phyloP scores from a whole-genome alignment of 768 basidiomycete species.

The Mycena chlorophos region DNA sequence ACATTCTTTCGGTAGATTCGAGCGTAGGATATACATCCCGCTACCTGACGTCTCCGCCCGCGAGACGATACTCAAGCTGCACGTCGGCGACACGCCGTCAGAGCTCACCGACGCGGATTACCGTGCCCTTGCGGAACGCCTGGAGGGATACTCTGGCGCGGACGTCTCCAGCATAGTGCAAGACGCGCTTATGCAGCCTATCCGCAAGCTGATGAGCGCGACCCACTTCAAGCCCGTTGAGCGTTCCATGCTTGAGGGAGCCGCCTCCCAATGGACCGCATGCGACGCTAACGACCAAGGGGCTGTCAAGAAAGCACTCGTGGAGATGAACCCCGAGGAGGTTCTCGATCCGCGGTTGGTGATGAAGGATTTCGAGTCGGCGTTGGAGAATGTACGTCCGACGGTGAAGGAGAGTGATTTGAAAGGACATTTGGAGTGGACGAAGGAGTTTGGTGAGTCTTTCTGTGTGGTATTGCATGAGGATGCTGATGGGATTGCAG shows the following conservation, averaged over 20 bases:
- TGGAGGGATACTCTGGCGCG: slow-evolving; percentile 78
- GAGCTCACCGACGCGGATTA: slow-evolving; percentile 64
- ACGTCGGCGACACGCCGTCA: slow-evolving; percentile 76
- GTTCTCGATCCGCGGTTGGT: slow-evolving; percentile 67
- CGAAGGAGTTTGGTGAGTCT: slow-evolving; percentile 54
- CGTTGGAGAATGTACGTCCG: slow-evolving; percentile 62
- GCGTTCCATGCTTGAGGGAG: slow-evolving; percentile 7
- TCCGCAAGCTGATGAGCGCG: slow-evolving; percentile 78
- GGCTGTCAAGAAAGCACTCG: slow-evolving; percentile 71
- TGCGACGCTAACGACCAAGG: slow-evolving; percentile 74
- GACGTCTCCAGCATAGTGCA: slow-evolving; percentile 78
- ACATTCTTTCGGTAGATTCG: slow-evolving; percentile 68
- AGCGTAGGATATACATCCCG: slow-evolving; percentile 82
- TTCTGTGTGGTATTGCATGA: background rate
- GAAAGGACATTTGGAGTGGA: slow-evolving; percentile 59
- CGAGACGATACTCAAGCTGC: slow-evolving; percentile 77
- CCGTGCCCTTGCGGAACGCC: slow-evolving; percentile 59
- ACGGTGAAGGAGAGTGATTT: slow-evolving; percentile 74
- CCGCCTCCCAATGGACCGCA: slow-evolving; percentile 59
- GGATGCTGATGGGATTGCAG: background rate
- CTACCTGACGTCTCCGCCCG: slow-evolving; percentile 74
- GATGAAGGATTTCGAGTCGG: slow-evolving; percentile 60
- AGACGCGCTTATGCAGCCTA: slow-evolving; percentile 83
- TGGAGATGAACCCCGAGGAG: slow-evolving; percentile 67
- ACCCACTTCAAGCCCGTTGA: slow-evolving; percentile 70